Evolutionary conservation across 2,329 filamentous ascomycete species (phyloP), one percentile per base, ranked within the genome.

Genomic region (Phialemonium atrogriseum): DNA sequence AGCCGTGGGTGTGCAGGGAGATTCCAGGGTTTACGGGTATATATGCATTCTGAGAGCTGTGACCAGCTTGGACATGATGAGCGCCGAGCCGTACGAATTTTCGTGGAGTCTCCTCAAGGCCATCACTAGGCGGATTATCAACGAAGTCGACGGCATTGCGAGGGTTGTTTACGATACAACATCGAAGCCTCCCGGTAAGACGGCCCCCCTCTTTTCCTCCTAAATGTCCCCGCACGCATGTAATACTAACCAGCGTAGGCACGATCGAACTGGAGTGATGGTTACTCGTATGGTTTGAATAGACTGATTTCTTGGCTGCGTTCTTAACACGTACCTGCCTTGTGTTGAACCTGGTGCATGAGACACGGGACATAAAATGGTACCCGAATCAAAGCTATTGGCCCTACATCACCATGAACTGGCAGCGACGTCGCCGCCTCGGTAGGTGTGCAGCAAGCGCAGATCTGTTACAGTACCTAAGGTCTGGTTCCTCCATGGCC

Each of bases 61-160:
- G 2, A 54, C 47, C 12, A 69, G 55, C 24, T 54, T 61, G 4
- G 77, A 84, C 43, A 84, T 84, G 55, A 88, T 88, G 84, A 84
- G 71, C 3, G 81, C 80, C 15, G 72, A 84, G 51, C 70, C 73
- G 38, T 87, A 72, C 55, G 64, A 73, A 32, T 84, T 85, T 47
- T 62, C 71, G 33, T 69, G 70, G 42, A 62, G 67, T 13, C 77
- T 87, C 49, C 62, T 89, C 39, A 73, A 75, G 56, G 62, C 62
- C 37, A 76, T 87, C 19, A 70, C 69, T 27, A 71, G 66, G 10
- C 64, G 79, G 37, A 88, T 88, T 47, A 73, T 83, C 37, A 89
- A 86, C 48, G 77, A 85, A 57, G 80, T 87, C 1, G 65, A 80
- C 25, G 82, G 82, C 9, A 73, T 88, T 12, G 74, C 73, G 44